Base-by-base conservation (phyloP, 176 grass and related monocot genomes). In the Bromus sterilis region DNA sequence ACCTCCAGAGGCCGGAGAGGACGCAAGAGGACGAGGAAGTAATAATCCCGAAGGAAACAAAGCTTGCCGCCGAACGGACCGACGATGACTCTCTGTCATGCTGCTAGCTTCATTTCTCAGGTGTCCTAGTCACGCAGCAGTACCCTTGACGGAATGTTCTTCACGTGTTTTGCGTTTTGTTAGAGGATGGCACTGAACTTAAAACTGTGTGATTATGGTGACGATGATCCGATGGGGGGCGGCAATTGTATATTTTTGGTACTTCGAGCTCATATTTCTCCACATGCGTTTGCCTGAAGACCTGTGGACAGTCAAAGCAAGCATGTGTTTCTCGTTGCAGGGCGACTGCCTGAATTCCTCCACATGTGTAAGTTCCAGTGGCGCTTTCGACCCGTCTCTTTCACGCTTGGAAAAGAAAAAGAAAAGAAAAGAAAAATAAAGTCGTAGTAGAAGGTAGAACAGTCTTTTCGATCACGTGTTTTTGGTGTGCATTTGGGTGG, bases 21-120 rank as follows among this genome's bases (percentile, higher is more conserved):
- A 11, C 48, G 37, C 73, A 93, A 88, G 81, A 89, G 74, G 65
- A 57, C 75, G 57, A 78, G 72, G 55, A 72, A 78, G 56, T 82
- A 66, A 78, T 56, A 72, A 29, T 40, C 14, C 42, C 43, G 21
- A 5, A 43, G 4, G 7, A 42, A 85, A 26, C 21, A 49, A 53
- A 62, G 12, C 82, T 70, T 21, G 85, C 77, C 25, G 41, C 31
- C 58, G 26, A 48, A 84, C 18, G 74, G 44, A 74, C 49, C 10
- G 42, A 43, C n/a, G n/a, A 13, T 43, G 42, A 43, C 42, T 13
- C 42, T 4, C 42, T 36, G 35, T 36, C 35, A 36, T 6, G 35
- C 35, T 6, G 35, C 36, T 37, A 8, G 36, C 18, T 16, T 2
- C 15, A 0, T 48, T 48, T 48, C 12, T 70, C 66, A 3, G 16